A percentile compares a stretch with the other conserved stretches of the same genome.
Conservation (phyloP, 768 basidiomycete species). For the Leccinum barrowsii region DNA sequence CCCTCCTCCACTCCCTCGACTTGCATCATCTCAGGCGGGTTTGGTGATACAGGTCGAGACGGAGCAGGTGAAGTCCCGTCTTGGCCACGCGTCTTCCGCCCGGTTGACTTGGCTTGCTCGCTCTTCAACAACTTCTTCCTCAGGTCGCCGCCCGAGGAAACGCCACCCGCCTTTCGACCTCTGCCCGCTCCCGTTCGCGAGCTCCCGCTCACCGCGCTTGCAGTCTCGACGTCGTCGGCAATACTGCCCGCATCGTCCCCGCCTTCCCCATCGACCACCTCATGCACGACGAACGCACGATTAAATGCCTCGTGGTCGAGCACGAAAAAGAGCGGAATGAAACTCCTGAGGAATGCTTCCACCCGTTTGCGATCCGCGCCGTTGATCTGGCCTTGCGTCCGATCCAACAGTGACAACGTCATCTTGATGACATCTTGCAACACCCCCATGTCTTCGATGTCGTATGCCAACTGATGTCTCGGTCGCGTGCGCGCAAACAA, state of each 20-base stretch:
- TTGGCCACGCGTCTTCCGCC: slow-evolving; percentile 53
- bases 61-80: slow-evolving; percentile 50
- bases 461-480: slow-evolving; percentile 77
- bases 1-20: slow-evolving; percentile 31
- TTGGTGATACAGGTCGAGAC: slow-evolving; percentile 65
- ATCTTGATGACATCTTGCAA: slow-evolving; percentile 88
- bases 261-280: slow-evolving; percentile 58
- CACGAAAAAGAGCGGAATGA: slow-evolving; percentile 75
- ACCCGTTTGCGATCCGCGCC: slow-evolving; percentile 73
- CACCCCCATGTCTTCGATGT: slow-evolving; percentile 68
- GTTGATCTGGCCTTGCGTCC: slow-evolving; percentile 72
- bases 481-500: slow-evolving; percentile 57
- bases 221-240: slow-evolving; percentile 38
- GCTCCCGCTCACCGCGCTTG: slow-evolving; percentile 26
- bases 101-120: slow-evolving; percentile 73
- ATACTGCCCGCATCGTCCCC: slow-evolving; percentile 42
- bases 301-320: slow-evolving; percentile 69
- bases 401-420: slow-evolving; percentile 86
- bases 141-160: slow-evolving; percentile 55
- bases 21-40: slow-evolving; percentile 41
- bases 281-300: slow-evolving; percentile 61
- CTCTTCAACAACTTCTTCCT: slow-evolving; percentile 80
- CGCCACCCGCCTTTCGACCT: slow-evolving; percentile 39
- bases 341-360: slow-evolving; percentile 76
- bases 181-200: slow-evolving; percentile 35